These are phyloP conservation scores for Arabis hirsuta DNA, from an alignment of 345 rosid genomes.

Conservation along the genomic window DNA sequence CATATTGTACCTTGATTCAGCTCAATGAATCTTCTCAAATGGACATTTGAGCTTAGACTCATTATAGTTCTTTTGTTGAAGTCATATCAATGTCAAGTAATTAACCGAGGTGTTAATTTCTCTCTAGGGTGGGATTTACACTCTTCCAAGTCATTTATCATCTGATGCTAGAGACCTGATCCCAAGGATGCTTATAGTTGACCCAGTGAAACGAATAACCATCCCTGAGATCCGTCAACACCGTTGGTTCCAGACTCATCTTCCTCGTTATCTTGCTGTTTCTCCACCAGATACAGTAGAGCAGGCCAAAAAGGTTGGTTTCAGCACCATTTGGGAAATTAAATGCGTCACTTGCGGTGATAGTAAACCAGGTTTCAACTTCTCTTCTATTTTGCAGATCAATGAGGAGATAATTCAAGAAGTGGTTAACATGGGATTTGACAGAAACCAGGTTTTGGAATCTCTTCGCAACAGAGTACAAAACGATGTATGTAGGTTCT, in stretches of 20 bases:
- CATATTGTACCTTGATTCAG: constrained; percentile 3
- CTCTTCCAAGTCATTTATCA: constrained; percentile 94
- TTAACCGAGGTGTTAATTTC: background rate
- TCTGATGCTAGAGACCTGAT: constrained; percentile 91
- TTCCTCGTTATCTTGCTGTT: constrained; percentile 88
- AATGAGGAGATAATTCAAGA: constrained; percentile 87
- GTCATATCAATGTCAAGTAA: constrained; percentile 1
- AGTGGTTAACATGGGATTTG: constrained; percentile 76
- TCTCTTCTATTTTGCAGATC: constrained; percentile 56
- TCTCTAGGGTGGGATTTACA: constrained; percentile 80
- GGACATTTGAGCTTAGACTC: constrained; percentile 6
- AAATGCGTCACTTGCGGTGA: constrained; percentile 7
- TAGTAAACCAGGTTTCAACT: constrained; percentile 19
- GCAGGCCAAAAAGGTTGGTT: constrained; percentile 76
- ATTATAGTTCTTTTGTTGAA: background rate
- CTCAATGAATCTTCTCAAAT: constrained; percentile 8
- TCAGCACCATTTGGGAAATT: background rate
- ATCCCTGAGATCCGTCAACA: constrained; percentile 93
- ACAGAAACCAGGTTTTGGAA: constrained; percentile 68
- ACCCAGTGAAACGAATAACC: constrained; percentile 85
- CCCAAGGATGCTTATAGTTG: constrained; percentile 93
- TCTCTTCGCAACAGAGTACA: constrained; percentile 80
- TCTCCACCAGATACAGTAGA: constrained; percentile 81
- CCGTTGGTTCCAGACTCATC: constrained; percentile 87
- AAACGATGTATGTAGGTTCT: constrained; percentile 61